phyloP scores from a whole-genome alignment of 106 monocot species.

The Dendrobium catenatum region DNA sequence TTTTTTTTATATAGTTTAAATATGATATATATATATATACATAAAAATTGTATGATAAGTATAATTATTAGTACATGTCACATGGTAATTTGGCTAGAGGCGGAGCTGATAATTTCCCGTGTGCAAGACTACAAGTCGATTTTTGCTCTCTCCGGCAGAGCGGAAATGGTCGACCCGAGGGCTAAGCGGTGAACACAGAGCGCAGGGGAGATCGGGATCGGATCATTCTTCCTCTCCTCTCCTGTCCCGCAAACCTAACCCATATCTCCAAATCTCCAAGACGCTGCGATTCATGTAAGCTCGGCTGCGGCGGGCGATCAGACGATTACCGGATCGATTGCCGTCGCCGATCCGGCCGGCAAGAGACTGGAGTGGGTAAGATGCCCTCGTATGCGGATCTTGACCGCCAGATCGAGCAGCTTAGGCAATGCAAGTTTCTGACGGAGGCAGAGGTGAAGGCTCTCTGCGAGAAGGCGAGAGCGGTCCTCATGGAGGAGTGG shows the following conservation, averaged over 20 bases:
- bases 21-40: too few relatives aligned
- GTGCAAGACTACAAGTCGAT: not conserved
- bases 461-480: conserved; percentile 67
- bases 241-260: not conserved
- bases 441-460: conserved; percentile 73
- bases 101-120: not conserved
- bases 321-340: not conserved
- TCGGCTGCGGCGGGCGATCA: conserved; percentile 1
- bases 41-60: too few relatives aligned
- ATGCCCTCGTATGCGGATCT: conserved; percentile 72
- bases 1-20: too few relatives aligned
- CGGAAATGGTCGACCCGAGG: not conserved
- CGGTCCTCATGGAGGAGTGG: conserved; percentile 71
- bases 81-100: too few relatives aligned
- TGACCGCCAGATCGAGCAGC: conserved; percentile 81
- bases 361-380: not conserved
- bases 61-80: too few relatives aligned
- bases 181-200: not conserved
- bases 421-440: conserved; percentile 65
- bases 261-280: not conserved
- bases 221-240: not conserved
- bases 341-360: not conserved
- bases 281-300: not conserved
- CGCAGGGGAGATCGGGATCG: not conserved
- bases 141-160: not conserved